These are phyloP conservation scores for Apiospora sp. DNA, from an alignment of 2,329 filamentous ascomycete species.

Conservation along the genomic window DNA sequence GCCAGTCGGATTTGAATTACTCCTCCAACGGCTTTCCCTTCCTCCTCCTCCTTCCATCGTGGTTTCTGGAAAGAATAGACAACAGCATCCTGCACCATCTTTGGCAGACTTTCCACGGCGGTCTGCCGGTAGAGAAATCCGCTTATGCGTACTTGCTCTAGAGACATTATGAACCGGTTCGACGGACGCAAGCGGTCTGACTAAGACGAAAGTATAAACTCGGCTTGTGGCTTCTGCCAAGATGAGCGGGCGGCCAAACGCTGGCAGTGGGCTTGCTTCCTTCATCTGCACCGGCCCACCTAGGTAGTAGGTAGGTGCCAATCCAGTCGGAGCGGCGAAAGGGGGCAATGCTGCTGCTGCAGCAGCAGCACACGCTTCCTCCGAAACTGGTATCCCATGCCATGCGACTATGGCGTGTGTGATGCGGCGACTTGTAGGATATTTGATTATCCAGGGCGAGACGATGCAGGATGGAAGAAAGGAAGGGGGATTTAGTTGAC, in stretches of 20 bases:
- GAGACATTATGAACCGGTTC: not conserved
- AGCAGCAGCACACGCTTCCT: not conserved
- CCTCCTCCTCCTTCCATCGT: not conserved
- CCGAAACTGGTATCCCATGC: not conserved
- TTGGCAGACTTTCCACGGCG: not conserved
- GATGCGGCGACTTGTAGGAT: not conserved
- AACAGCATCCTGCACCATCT: not conserved
- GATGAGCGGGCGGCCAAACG: not conserved
- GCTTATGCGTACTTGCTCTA: not conserved
- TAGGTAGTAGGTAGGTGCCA: not conserved
- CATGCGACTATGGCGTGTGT: not conserved
- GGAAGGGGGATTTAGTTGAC: not conserved
- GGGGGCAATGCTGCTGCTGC: not conserved
- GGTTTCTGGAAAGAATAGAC: not conserved
- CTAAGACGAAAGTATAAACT: not conserved
- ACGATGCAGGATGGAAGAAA: not conserved
- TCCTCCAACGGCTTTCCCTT: not conserved
- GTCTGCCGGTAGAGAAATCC: not conserved
- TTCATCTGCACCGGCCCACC: not conserved
- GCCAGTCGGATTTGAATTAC: not conserved
- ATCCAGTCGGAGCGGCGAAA: slow-evolving; percentile 7
- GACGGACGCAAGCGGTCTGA: not conserved
- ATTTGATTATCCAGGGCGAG: not conserved
- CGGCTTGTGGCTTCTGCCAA: not conserved
- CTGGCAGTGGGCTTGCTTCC: not conserved